Evolutionary conservation across 495 filamentous ascomycete genomes (phyloP).

Genomic region (Barbatosphaeria neglecta): DNA sequence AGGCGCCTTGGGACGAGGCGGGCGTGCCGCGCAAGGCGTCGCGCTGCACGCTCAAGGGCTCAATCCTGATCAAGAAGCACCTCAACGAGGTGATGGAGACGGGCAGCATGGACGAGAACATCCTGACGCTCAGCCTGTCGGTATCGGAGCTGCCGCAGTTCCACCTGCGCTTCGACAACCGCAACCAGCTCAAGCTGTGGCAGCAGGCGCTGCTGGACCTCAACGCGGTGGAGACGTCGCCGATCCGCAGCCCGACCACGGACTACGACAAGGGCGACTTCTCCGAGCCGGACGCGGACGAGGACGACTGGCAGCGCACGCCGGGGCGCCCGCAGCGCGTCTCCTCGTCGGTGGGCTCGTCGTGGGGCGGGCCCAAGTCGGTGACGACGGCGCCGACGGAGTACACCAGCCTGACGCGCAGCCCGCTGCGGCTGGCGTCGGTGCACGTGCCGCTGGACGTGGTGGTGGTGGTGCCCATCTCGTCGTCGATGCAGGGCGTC

Average conservation of each 20-base stretch:
- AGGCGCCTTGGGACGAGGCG: slow-evolving; percentile 58
- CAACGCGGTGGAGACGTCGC: slow-evolving; percentile 51
- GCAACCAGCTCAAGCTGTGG: slow-evolving; percentile 82
- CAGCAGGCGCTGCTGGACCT: slow-evolving; percentile 78
- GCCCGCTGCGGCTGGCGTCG: slow-evolving; percentile 43
- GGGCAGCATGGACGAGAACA: slow-evolving; percentile 55
- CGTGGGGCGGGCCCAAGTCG: slow-evolving; percentile 73
- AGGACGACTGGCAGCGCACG: slow-evolving; percentile 75
- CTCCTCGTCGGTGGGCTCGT: slow-evolving; percentile 76
- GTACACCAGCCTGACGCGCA: slow-evolving; percentile 56
- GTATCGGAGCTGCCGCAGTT: slow-evolving; percentile 95
- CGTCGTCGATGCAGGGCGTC: slow-evolving; percentile 96
- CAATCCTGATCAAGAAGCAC: slow-evolving; percentile 97
- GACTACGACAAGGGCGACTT: slow-evolving; percentile 68
- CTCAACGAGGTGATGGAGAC: slow-evolving; percentile 76
- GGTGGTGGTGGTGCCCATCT: slow-evolving; percentile 93
- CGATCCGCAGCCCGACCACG: slow-evolving; percentile 48
- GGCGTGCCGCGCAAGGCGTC: slow-evolving; percentile 50
- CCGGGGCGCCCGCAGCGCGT: slow-evolving; percentile 61
- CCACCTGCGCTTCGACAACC: slow-evolving; percentile 81
- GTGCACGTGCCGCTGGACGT: slow-evolving; percentile 91
- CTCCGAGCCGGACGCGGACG: slow-evolving; percentile 79
- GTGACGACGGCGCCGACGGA: slow-evolving; percentile 69
- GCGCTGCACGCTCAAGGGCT: slow-evolving; percentile 88
- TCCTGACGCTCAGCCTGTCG: slow-evolving; percentile 83